Evolutionary conservation across 495 filamentous ascomycete genomes (phyloP).

Genomic region (Aspergillus bridgeri): DNA sequence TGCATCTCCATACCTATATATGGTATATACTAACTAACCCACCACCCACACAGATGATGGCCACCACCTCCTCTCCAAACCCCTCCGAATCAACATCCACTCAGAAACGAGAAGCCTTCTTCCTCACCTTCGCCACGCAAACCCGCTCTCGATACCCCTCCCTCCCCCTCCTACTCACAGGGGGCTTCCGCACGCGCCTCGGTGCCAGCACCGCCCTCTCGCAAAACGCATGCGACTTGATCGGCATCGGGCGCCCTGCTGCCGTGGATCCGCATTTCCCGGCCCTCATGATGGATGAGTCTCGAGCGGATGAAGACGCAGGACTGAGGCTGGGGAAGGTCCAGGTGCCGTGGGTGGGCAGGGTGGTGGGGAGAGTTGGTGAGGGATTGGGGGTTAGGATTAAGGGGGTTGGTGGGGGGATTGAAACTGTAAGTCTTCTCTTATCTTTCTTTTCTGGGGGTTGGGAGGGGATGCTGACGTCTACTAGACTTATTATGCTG

Average conservation of each 20-base stretch:
- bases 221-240: slow-evolving; percentile 53
- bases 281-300: slow-evolving; percentile 49
- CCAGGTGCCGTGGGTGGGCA: slow-evolving; percentile 28
- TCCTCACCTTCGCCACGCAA: slow-evolving; percentile 52
- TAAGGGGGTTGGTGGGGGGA: slow-evolving; percentile 41
- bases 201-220: slow-evolving; percentile 53
- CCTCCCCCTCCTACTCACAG: slow-evolving; percentile 49
- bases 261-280: slow-evolving; percentile 48
- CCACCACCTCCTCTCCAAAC: slow-evolving; percentile 5
- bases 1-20: not conserved
- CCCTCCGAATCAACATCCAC: slow-evolving; percentile 37
- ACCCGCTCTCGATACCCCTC: slow-evolving; percentile 42
- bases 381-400: slow-evolving; percentile 40
- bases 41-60: slow-evolving; percentile 26
- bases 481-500: slow-evolving; percentile 36
- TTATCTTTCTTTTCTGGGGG: slow-evolving; percentile 5
- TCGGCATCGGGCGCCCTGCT: slow-evolving; percentile 56
- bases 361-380: slow-evolving; percentile 33
- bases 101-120: slow-evolving; percentile 54
- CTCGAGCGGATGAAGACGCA: slow-evolving; percentile 48
- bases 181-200: slow-evolving; percentile 53
- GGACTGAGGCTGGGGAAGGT: slow-evolving; percentile 35
- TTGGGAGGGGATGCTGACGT: slow-evolving; percentile 1
- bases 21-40: not conserved
- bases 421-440: slow-evolving; percentile 37